Conservation (phyloP, 1,284 basidiomycete genomes). For the Apiotrichum montevideense region DNA sequence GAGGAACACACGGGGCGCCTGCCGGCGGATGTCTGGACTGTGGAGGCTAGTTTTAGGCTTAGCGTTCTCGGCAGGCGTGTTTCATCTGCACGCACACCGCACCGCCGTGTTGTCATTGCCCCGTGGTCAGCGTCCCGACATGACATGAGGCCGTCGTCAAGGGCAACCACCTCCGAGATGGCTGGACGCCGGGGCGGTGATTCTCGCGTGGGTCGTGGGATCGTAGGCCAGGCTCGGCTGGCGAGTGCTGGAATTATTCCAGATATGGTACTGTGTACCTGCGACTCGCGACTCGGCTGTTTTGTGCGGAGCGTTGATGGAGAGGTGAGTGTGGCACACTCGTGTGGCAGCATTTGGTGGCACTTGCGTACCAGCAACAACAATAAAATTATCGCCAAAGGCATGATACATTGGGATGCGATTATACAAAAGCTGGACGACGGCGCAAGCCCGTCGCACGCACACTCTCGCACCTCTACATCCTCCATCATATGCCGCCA, state of each 20-base stretch:
- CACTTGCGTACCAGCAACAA: no score
- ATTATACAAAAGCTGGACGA: constrained; percentile 4
- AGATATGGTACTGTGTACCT: no score
- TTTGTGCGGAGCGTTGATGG: no score
- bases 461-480: constrained; percentile 1
- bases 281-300: no score
- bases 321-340: background rate
- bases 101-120: background rate
- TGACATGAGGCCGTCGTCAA: no score
- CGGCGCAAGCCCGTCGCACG: background rate
- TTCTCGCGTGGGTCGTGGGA: no score
- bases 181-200: no score
- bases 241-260: no score
- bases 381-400: background rate
- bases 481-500: background rate
- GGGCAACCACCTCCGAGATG: no score
- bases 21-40: no score
- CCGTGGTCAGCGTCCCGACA: background rate
- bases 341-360: background rate
- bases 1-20: no score
- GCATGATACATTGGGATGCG: constrained; percentile 1
- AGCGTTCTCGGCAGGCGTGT: background rate
- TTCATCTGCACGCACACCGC: background rate
- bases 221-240: no score
- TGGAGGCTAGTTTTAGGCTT: background rate